phyloP scores from a whole-genome alignment of 1,284 basidiomycete species.

The Exsudoporus floridanus region DNA sequence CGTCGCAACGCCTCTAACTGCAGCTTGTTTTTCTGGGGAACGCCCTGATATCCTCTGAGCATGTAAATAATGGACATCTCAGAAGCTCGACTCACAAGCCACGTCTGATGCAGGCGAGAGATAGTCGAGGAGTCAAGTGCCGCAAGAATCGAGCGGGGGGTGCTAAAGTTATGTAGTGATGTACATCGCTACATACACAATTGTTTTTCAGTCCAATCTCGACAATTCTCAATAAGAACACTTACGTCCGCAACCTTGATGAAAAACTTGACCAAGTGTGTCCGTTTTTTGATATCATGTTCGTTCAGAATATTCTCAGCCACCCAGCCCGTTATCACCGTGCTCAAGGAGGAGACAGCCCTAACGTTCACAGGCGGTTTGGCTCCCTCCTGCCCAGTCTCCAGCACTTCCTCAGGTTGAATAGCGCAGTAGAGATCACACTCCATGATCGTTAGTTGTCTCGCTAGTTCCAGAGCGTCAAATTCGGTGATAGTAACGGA shows the following conservation, averaged over 20 bases:
- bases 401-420: slow-evolving; percentile 84
- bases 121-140: slow-evolving; percentile 96
- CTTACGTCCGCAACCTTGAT: slow-evolving; percentile 93
- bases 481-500: slow-evolving; percentile 84
- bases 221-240: slow-evolving; percentile 23
- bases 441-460: slow-evolving; percentile 96
- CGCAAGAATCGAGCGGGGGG: slow-evolving; percentile 88
- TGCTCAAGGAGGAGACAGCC: slow-evolving; percentile 86
- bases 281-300: slow-evolving; percentile 86
- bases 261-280: slow-evolving; percentile 87
- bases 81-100: slow-evolving; percentile 63
- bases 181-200: slow-evolving; percentile 70
- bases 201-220: slow-evolving; percentile 21
- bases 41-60: slow-evolving; percentile 52
- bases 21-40: slow-evolving; percentile 81
- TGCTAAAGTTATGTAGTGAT: slow-evolving; percentile 86
- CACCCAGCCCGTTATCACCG: slow-evolving; percentile 93
- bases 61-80: not conserved
- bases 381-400: slow-evolving; percentile 70
- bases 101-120: slow-evolving; percentile 86
- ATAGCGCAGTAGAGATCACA: slow-evolving; percentile 84
- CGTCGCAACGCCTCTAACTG: slow-evolving; percentile 81
- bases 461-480: slow-evolving; percentile 87
- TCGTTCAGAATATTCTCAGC: slow-evolving; percentile 91
- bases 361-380: slow-evolving; percentile 70